These are phyloP conservation scores for Xylaria multiplex DNA, from an alignment of 2,329 filamentous ascomycete genomes.

Conservation along the genomic window DNA sequence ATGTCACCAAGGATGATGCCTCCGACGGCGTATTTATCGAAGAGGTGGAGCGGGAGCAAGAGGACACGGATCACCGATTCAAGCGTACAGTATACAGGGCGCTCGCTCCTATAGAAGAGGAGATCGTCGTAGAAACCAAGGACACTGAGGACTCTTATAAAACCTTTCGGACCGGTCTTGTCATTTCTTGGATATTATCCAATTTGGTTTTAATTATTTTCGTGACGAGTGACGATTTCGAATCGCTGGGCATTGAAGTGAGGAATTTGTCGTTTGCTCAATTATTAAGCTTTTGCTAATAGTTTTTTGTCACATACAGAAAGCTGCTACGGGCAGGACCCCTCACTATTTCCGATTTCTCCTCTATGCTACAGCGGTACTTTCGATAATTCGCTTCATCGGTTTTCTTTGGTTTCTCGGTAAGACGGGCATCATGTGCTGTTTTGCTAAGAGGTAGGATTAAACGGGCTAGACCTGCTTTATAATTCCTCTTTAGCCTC, in stretches of 20 bases:
- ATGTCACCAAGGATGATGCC: conserved; percentile 79
- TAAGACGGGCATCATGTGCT: conserved; percentile 95
- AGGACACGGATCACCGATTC: conserved; percentile 97
- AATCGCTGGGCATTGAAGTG: conserved; percentile 87
- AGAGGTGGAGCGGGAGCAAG: conserved; percentile 95
- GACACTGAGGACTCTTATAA: conserved; percentile 85
- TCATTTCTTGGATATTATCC: conserved; percentile 95
- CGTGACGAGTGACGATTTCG: conserved; percentile 88
- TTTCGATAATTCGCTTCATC: conserved; percentile 88
- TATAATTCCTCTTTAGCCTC: too few relatives aligned
- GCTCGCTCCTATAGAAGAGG: too few relatives aligned
- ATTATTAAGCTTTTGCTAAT: conserved; percentile 51
- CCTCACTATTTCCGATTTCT: conserved; percentile 91
- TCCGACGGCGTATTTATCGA: conserved; percentile 85
- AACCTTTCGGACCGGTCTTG: conserved; percentile 96
- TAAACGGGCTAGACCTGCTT: too few relatives aligned
- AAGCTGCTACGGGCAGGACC: conserved; percentile 76
- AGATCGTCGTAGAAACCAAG: too few relatives aligned
- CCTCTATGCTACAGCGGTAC: conserved; percentile 84
- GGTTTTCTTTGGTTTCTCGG: conserved; percentile 96
- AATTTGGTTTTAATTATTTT: conserved; percentile 86
- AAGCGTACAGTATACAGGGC: conserved; percentile 80
- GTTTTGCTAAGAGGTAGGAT: conserved; percentile 81
- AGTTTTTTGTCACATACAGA: conserved; percentile 53
- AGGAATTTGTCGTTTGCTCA: conserved; percentile 49